Conservation (phyloP, 805 yeast species). For the Jamesozyma spencerorum region DNA sequence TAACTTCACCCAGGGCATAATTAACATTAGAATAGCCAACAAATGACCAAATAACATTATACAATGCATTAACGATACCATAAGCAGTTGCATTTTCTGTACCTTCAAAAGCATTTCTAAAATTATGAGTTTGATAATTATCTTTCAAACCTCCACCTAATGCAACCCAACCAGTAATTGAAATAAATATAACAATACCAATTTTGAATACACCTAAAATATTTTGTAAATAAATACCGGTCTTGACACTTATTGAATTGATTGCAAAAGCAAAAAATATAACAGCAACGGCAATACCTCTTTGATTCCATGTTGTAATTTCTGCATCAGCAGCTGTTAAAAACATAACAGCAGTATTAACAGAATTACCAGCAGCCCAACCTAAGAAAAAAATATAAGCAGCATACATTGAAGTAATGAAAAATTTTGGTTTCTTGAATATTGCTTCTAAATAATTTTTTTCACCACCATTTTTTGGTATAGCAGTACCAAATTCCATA, state of each 20-base stretch:
- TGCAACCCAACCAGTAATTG: slow-evolving; percentile 77
- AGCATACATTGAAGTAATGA: slow-evolving; percentile 58
- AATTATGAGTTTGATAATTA: slow-evolving; percentile 49
- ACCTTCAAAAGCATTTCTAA: slow-evolving; percentile 50
- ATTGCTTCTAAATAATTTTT: slow-evolving; percentile 71
- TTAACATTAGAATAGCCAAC: slow-evolving; percentile 78
- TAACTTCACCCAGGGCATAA: slow-evolving; percentile 73
- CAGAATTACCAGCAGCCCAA: slow-evolving; percentile 80
- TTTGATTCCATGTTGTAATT: slow-evolving; percentile 63
- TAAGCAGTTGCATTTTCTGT: slow-evolving; percentile 46
- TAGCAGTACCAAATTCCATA: slow-evolving; percentile 72
- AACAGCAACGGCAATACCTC: slow-evolving; percentile 69
- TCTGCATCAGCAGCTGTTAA: slow-evolving; percentile 64
- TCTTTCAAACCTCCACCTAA: slow-evolving; percentile 58
- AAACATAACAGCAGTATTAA: slow-evolving; percentile 71
- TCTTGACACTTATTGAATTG: slow-evolving; percentile 50
- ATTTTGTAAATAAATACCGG: slow-evolving; percentile 60
- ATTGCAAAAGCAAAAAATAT: slow-evolving; percentile 60
- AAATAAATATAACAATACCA: slow-evolving; percentile 57
- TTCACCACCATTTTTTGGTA: slow-evolving; percentile 81
- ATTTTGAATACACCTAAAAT: slow-evolving; percentile 64
- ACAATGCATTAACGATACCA: slow-evolving; percentile 66
- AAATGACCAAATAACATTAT: slow-evolving; percentile 78
- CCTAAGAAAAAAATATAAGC: slow-evolving; percentile 67
- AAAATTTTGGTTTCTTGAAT: slow-evolving; percentile 57